phyloP scores from a whole-genome alignment of 257 asterid species.

The Ilex aquifolium region DNA sequence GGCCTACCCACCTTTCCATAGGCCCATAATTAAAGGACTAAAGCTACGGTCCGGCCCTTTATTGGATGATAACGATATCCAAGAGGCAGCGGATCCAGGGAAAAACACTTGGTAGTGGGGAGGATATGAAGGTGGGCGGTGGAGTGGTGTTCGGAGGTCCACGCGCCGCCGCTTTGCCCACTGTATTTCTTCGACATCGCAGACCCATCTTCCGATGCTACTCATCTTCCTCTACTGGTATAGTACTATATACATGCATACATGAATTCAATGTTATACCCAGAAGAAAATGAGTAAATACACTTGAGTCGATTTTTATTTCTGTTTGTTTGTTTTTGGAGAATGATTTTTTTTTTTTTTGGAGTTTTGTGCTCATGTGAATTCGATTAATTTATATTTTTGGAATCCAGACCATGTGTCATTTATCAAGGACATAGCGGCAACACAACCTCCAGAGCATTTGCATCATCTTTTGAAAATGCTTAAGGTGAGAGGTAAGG shows the following conservation, averaged over 20 bases:
- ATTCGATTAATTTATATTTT: not conserved
- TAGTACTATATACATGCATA: not conserved
- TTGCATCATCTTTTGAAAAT: slow-evolving; percentile 71
- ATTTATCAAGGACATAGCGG: slow-evolving; percentile 75
- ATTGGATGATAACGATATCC: not conserved
- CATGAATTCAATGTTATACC: not conserved
- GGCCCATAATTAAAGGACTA: too few relatives aligned
- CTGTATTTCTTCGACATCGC: slow-evolving; percentile 35
- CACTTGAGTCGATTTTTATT: not conserved
- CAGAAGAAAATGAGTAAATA: not conserved
- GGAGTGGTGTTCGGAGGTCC: slow-evolving; percentile 68
- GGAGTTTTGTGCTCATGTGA: slow-evolving; percentile 2
- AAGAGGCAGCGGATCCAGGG: not conserved
- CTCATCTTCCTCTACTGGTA: slow-evolving; percentile 68
- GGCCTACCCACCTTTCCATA: too few relatives aligned
- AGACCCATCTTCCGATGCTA: slow-evolving; percentile 53
- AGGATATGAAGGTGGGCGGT: slow-evolving; percentile 60
- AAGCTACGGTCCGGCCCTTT: too few relatives aligned
- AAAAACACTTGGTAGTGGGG: not conserved
- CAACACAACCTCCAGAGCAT: slow-evolving; percentile 73
- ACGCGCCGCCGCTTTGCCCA: slow-evolving; percentile 64
- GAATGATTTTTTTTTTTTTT: not conserved
- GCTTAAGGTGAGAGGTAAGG: slow-evolving; percentile 79
- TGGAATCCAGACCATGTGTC: slow-evolving; percentile 55
- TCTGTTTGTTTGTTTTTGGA: not conserved